These are phyloP conservation scores for Nowakowskiella sp. DNA, from an alignment of 192 early-diverging fungal species.

Conservation along the genomic window DNA sequence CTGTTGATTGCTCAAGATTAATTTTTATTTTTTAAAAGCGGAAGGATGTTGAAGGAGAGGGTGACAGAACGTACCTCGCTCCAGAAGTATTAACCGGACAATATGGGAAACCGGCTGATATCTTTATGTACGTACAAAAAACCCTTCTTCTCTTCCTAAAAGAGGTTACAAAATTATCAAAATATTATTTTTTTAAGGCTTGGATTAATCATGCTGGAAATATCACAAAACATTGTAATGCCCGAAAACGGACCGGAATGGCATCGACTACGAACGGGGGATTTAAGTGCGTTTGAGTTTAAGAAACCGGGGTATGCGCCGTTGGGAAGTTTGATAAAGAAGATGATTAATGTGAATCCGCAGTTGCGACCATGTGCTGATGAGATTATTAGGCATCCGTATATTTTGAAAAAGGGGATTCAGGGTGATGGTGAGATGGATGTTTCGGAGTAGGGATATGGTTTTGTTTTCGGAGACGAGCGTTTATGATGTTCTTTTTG, in stretches of 20 bases:
- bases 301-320: slow-evolving; percentile 36
- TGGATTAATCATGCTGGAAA: slow-evolving; percentile 83
- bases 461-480: too few relatives aligned
- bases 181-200: too few relatives aligned
- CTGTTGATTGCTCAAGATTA: slow-evolving; percentile 23
- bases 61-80: slow-evolving; percentile 89
- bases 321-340: slow-evolving; percentile 54
- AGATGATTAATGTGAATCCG: slow-evolving; percentile 57
- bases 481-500: too few relatives aligned
- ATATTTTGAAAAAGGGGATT: too few relatives aligned
- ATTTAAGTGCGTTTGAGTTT: slow-evolving; percentile 54
- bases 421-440: too few relatives aligned
- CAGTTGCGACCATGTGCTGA: slow-evolving; percentile 45
- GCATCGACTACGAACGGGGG: slow-evolving; percentile 73
- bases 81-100: slow-evolving; percentile 71
- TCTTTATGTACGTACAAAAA: slow-evolving; percentile 76
- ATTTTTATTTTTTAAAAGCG: too few relatives aligned
- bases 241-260: slow-evolving; percentile 85
- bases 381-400: slow-evolving; percentile 44
- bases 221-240: slow-evolving; percentile 72
- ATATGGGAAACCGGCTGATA: slow-evolving; percentile 73
- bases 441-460: too few relatives aligned
- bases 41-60: slow-evolving; percentile 59
- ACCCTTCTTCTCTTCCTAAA: too few relatives aligned
- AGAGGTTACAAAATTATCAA: too few relatives aligned